A percentile compares a stretch with the other conserved stretches of the same genome.
phyloP scores from a whole-genome alignment of 129 eudicot genomes.

The Calendula officinalis region DNA sequence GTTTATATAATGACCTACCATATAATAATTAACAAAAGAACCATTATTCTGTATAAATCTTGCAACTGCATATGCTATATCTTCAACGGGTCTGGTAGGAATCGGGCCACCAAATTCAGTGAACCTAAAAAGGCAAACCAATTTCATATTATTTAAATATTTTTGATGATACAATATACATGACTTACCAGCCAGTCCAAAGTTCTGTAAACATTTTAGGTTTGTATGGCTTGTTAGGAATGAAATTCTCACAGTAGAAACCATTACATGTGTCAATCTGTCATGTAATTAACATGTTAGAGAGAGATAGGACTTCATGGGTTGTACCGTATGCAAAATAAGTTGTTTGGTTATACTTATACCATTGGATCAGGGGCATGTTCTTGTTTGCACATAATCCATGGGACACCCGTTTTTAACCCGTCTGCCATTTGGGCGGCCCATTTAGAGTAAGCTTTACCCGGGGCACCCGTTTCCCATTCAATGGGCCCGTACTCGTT shows the following conservation, averaged over 20 bases:
- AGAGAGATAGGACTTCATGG: conserved; percentile 21
- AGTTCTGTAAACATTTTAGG: conserved; percentile 95
- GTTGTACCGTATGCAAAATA: conserved; percentile 4
- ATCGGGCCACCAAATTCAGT: conserved; percentile 77
- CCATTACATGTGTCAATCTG: conserved; percentile 98
- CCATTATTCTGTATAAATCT: conserved; percentile 85
- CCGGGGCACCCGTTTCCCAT: conserved; percentile 93
- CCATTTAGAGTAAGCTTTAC: conserved; percentile 83
- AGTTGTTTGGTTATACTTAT: not conserved
- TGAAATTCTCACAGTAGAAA: conserved; percentile 80
- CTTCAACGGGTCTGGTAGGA: conserved; percentile 85
- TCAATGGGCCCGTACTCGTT: conserved; percentile 89
- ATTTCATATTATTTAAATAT: not conserved
- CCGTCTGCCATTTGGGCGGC: conserved; percentile 81
- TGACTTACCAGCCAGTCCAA: conserved; percentile 94
- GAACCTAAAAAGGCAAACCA: conserved; percentile 41
- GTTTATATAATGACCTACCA: conserved; percentile 45
- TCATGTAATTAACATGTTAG: conserved; percentile 28
- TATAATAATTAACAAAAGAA: conserved; percentile 78
- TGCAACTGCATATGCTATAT: conserved; percentile 77
- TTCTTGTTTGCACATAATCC: conserved; percentile 96
- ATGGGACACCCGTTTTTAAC: conserved; percentile 73
- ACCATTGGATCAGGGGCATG: conserved; percentile 89
- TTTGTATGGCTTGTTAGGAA: conserved; percentile 69
- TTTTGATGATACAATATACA: conserved; percentile 19